Conservation (phyloP, 2,329 filamentous ascomycete genomes). For the Cladosporium phlei region DNA sequence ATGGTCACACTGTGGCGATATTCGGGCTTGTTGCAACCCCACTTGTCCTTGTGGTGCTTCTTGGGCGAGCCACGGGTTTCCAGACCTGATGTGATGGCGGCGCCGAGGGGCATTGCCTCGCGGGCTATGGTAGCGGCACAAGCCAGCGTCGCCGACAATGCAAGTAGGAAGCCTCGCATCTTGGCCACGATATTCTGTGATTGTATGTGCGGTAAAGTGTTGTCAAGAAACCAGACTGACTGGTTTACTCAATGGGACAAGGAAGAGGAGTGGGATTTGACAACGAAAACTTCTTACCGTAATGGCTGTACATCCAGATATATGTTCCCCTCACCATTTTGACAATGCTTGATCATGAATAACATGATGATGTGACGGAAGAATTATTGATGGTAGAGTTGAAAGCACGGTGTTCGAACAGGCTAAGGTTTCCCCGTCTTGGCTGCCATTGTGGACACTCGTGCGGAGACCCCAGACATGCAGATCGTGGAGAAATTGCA, state of each 20-base stretch:
- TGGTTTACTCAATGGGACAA: too few species aligned
- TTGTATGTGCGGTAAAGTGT: too few species aligned
- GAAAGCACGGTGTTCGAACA: not conserved
- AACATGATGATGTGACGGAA: constrained; percentile 3
- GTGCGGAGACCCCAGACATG: constrained; percentile 5
- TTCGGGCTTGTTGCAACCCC: constrained; percentile 17
- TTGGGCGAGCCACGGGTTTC: constrained; percentile 6
- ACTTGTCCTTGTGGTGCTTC: constrained; percentile 9
- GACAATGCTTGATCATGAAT: too few species aligned
- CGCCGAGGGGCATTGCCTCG: constrained; percentile 7
- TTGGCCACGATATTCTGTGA: too few species aligned
- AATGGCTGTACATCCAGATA: not conserved
- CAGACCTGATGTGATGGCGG: not conserved
- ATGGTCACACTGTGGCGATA: constrained; percentile 48
- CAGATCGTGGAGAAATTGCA: constrained; percentile 8
- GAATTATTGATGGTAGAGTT: constrained; percentile 3
- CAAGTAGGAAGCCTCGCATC: constrained; percentile 8
- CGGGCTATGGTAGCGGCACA: constrained; percentile 12
- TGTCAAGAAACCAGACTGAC: too few species aligned
- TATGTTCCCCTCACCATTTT: not conserved
- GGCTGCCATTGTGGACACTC: not conserved
- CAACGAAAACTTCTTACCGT: too few species aligned
- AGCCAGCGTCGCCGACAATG: constrained; percentile 5
- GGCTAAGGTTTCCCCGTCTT: constrained; percentile 9
- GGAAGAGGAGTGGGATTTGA: too few species aligned